These are phyloP conservation scores for Candida maltosa DNA, from an alignment of 805 yeast species.

Conservation along the genomic window DNA sequence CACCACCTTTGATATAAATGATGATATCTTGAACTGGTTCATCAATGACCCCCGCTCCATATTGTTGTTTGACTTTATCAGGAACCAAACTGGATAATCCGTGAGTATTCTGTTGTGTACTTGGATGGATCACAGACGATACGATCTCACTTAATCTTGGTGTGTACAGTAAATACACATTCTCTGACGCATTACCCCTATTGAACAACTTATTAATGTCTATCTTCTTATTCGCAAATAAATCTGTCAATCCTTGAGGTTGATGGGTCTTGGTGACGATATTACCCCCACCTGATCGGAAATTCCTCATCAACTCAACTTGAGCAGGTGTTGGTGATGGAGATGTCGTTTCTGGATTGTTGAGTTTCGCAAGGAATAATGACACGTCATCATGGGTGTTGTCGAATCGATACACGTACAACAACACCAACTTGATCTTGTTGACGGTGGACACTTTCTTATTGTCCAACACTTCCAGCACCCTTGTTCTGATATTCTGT, in stretches of 20 bases:
- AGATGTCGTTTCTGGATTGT: conserved; percentile 24
- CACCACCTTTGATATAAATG: conserved; percentile 80
- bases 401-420: conserved; percentile 65
- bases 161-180: conserved; percentile 86
- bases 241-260: conserved; percentile 17
- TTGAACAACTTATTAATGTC: conserved; percentile 31
- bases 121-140: conserved; percentile 15
- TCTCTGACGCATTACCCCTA: conserved; percentile 32
- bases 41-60: conserved; percentile 18
- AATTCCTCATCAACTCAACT: conserved; percentile 26
- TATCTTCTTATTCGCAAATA: conserved; percentile 31
- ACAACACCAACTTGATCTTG: conserved; percentile 68
- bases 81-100: conserved; percentile 36
- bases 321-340: conserved; percentile 35
- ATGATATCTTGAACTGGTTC: conserved; percentile 62
- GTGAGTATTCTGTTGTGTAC: conserved; percentile 2
- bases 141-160: conserved; percentile 62
- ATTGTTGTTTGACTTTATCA: conserved; percentile 27
- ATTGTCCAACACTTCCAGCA: conserved; percentile 51
- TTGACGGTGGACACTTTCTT: conserved; percentile 41
- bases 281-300: conserved; percentile 17
- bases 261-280: conserved; percentile 12
- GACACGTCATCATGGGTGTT: conserved; percentile 20
- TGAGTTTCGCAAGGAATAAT: conserved; percentile 22
- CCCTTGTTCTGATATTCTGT: conserved; percentile 42